Evolutionary conservation across 1,284 basidiomycete genomes (phyloP), one percentile per base, ranked within the genome.

Genomic region (Tetrapyrgos nigripes): DNA sequence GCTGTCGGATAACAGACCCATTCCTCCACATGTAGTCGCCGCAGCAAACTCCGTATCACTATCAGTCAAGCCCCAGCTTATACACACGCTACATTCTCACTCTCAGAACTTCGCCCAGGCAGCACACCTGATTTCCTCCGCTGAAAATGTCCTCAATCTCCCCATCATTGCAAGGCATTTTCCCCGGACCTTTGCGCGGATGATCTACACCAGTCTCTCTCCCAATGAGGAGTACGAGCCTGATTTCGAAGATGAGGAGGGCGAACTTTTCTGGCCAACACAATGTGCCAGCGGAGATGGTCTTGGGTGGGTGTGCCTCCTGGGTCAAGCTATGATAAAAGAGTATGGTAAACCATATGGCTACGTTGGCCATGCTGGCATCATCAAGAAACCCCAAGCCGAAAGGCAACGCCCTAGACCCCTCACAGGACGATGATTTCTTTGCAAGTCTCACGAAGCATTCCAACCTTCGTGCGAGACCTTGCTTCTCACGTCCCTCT

Each of bases 241-340:
- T 8, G 90, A 92, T 62, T 84, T 92, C 58, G 90, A 92, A 68
- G 90, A 92, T 64, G 86, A 89, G 62, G 90, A 91, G 68, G 88
- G 90, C 61, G 91, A 92, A 66, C 77, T 92, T 17, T 89, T 85
- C 68, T 92, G 90, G 91, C 91, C 90, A 0, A 83, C 84, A 35
- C 85, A 90, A 64, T 78, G 82, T 45, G 76, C 85, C 50, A 87
- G 83, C 28, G 89, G 88, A 50, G 87, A 90, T 69, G 89, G 90
- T 50, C 77, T 92, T 28, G 90, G 86, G 17, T 92, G 90, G 90
- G 84, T 91, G 14, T 91, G 89, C 70, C 76, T 88, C 43, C 85
- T 92, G 83, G 90, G 89, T 62, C 89, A 87, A 68, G 86, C 89
- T 43, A 92, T 92, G 90, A 83, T 92, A 67, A 85, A 82, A 64